Evolutionary conservation across 257 asterid species (phyloP).

Genomic region (Solanum appendiculatum): DNA sequence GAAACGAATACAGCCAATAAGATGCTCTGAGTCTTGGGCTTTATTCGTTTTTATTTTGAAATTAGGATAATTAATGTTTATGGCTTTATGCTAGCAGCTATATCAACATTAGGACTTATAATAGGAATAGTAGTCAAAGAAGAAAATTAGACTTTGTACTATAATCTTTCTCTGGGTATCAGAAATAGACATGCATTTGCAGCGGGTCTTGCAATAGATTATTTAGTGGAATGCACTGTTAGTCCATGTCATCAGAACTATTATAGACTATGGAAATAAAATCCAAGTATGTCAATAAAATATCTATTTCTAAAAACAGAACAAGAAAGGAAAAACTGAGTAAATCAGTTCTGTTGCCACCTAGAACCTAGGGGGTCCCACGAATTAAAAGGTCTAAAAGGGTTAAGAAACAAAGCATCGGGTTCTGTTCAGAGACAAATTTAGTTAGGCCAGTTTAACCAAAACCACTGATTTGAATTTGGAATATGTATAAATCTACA

Average conservation of each 20-base stretch:
- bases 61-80: not conserved
- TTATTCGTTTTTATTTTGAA: not conserved
- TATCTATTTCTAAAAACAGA: not conserved
- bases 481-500: not conserved
- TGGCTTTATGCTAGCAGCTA: not conserved
- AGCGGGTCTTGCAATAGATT: not conserved
- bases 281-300: not conserved
- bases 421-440: not conserved
- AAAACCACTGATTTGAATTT: not conserved
- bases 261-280: not conserved
- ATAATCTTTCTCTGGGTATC: not conserved
- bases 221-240: not conserved
- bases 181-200: not conserved
- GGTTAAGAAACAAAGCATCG: not conserved
- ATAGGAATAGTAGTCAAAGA: not conserved
- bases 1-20: not conserved
- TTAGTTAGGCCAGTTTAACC: not conserved
- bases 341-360: not conserved
- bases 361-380: not conserved
- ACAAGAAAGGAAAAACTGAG: not conserved
- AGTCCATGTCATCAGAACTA: not conserved
- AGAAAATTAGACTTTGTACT: not conserved
- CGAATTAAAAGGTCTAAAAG: not conserved
- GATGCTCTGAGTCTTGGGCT: not conserved
- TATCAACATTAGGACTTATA: not conserved